Evolutionary conservation across 495 filamentous ascomycete genomes (phyloP), one percentile per base, ranked within the genome.

Genomic region (Penicillium fimorum): DNA sequence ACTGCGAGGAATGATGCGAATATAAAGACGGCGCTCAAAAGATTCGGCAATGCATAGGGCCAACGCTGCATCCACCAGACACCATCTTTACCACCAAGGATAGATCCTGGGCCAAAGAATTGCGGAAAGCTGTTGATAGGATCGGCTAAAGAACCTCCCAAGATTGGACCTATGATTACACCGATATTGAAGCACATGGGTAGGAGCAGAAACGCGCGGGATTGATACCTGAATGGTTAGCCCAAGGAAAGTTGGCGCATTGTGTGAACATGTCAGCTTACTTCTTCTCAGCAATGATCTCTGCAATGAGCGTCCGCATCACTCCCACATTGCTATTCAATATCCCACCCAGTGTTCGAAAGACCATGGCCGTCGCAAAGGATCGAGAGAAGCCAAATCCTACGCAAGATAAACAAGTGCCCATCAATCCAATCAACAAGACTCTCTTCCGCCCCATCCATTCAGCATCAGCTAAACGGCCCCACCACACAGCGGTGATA

Each of bases 241-340:
- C 45, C 17, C 37, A 8, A 37, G n/a, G 9, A 9, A 17, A 6
- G 20, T 2, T 15, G 10, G 35, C n/a, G 3, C 32, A 11, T 41
- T n/a, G 6, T 41, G 2, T 3, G 30, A 17, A 22, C 5, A 5
- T 10, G 15, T 1, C 17, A 33, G 61, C 71, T 22, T 55, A 78
- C 76, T 79, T 83, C 66, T 85, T 87, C 66, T 91, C 89, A 35
- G 74, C 79, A 35, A 92, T 81, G 51, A 85, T 92, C 73, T 92
- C 89, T 38, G 83, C 82, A 62, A 91, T 87, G 85, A 92, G 88
- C 3, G 89, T 92, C 59, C 89, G 78, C 79, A 92, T 84, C 5
- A 92, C 89, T 4, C 88, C 89, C 13, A 91, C 81, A 60, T 91
- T 94, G 7, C 90, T 90, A 70, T 96, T 94, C 58, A 91, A 73